phyloP scores from a whole-genome alignment of 2,329 filamentous ascomycete species.

The Penicillium brevicompactum region DNA sequence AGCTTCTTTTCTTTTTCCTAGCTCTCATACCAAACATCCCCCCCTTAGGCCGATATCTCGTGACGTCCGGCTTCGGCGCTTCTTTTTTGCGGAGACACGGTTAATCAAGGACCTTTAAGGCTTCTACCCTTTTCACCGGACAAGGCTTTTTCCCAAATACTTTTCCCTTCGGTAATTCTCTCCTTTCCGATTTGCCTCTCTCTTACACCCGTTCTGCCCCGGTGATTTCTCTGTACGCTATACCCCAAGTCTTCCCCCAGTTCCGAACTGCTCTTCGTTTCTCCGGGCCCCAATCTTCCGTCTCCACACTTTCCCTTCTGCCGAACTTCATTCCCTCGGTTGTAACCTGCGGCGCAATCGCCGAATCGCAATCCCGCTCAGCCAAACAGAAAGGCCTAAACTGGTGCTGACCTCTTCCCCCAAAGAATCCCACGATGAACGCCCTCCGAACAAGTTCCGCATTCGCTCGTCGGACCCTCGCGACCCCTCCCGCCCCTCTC shows the following conservation, averaged over 20 bases:
- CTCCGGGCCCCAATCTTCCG: conserved; percentile 7
- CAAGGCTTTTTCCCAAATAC: conserved; percentile 29
- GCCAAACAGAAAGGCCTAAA: conserved; percentile 24
- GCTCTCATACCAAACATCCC: neutral
- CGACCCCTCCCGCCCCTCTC: conserved; percentile 33
- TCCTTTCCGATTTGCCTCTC: conserved; percentile 11
- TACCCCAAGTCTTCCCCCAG: conserved; percentile 4
- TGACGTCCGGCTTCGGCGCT: conserved; percentile 35
- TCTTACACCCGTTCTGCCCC: conserved; percentile 20
- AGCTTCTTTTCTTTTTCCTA: neutral
- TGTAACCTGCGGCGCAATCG: conserved; percentile 21
- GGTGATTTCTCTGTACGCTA: conserved; percentile 6
- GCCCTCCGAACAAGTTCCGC: conserved; percentile 44
- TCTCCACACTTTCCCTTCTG: conserved; percentile 40
- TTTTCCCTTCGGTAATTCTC: conserved; percentile 20
- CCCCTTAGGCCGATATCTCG: conserved; percentile 10
- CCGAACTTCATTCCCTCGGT: conserved; percentile 38
- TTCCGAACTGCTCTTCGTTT: conserved; percentile 3
- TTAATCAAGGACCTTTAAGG: conserved; percentile 6
- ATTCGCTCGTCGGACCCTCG: conserved; percentile 38
- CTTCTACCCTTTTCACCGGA: conserved; percentile 14
- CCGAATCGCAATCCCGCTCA: conserved; percentile 7
- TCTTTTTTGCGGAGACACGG: conserved; percentile 10
- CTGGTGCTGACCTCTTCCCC: conserved; percentile 19
- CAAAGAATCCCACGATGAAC: conserved; percentile 31